phyloP scores from a whole-genome alignment of 148 eudicot species.

The Dianthus caryophyllus region DNA sequence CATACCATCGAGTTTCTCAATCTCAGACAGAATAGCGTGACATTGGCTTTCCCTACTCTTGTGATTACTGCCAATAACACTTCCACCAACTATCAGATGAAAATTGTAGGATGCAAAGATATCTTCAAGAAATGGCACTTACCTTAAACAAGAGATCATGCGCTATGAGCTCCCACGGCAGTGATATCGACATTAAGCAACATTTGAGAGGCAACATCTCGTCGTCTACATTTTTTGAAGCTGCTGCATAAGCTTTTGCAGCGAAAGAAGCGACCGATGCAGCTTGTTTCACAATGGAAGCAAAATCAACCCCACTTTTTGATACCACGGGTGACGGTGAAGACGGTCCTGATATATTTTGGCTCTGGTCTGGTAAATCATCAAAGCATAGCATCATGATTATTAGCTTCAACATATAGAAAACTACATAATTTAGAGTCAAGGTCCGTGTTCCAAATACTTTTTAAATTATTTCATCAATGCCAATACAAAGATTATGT shows the following conservation, averaged over 20 bases:
- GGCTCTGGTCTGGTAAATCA: slow-evolving; percentile 67
- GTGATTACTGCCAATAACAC: neutral
- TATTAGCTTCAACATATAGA: neutral
- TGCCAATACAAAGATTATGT: too few species aligned
- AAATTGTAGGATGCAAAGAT: neutral
- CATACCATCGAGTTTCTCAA: slow-evolving; percentile 6
- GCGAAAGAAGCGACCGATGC: slow-evolving; percentile 85
- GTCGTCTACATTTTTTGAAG: slow-evolving; percentile 47
- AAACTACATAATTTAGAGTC: neutral
- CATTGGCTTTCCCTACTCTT: neutral
- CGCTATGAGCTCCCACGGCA: slow-evolving; percentile 96
- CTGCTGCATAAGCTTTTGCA: slow-evolving; percentile 70
- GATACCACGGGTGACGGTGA: slow-evolving; percentile 67
- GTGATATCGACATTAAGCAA: slow-evolving; percentile 83
- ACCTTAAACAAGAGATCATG: slow-evolving; percentile 94
- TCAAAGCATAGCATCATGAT: neutral
- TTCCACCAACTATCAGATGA: neutral
- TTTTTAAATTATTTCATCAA: neutral
- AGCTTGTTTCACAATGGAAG: slow-evolving; percentile 62
- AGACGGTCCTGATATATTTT: slow-evolving; percentile 40
- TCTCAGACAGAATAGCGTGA: neutral
- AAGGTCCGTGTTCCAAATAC: neutral
- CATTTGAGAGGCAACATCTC: slow-evolving; percentile 93
- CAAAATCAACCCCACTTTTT: slow-evolving; percentile 47
- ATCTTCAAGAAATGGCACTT: neutral